phyloP scores from a whole-genome alignment of 441 rosid genomes.

The Populus hybrid region DNA sequence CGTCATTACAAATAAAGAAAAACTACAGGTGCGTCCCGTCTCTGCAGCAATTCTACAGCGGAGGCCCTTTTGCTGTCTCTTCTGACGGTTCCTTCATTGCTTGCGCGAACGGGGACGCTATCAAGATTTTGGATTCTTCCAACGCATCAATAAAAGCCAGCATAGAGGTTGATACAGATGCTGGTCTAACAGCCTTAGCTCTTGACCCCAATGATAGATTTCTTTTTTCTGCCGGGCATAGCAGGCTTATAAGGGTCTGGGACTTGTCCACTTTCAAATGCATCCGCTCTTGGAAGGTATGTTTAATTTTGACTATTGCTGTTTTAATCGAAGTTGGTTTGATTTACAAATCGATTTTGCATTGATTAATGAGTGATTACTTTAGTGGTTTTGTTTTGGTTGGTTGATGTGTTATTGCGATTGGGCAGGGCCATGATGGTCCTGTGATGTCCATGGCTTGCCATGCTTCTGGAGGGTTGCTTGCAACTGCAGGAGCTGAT shows the following conservation, averaged over 20 bases:
- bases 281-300: slow-evolving; percentile 70
- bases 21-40: slow-evolving; percentile 65
- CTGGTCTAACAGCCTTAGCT: slow-evolving; percentile 61
- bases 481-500: slow-evolving; percentile 98
- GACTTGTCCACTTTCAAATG: slow-evolving; percentile 71
- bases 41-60: slow-evolving; percentile 78
- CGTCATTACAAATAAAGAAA: slow-evolving; percentile 51
- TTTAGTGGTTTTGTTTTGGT: neutral
- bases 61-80: slow-evolving; percentile 77
- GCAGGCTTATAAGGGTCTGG: slow-evolving; percentile 90
- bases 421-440: slow-evolving; percentile 81
- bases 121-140: slow-evolving; percentile 64
- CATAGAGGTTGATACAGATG: slow-evolving; percentile 64
- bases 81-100: slow-evolving; percentile 79
- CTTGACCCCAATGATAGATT: slow-evolving; percentile 76
- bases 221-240: slow-evolving; percentile 85
- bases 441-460: slow-evolving; percentile 89
- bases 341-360: neutral
- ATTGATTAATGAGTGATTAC: neutral
- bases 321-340: neutral
- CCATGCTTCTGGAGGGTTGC: slow-evolving; percentile 88
- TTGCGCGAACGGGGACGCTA: slow-evolving; percentile 70
- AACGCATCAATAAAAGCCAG: slow-evolving; percentile 55
- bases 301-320: neutral
- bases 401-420: neutral